Percentiles rank a stretch among this genome's conserved stretches.
Conservation (phyloP, 352 stramenopile genomes). For the Plasmopara halstedii region DNA sequence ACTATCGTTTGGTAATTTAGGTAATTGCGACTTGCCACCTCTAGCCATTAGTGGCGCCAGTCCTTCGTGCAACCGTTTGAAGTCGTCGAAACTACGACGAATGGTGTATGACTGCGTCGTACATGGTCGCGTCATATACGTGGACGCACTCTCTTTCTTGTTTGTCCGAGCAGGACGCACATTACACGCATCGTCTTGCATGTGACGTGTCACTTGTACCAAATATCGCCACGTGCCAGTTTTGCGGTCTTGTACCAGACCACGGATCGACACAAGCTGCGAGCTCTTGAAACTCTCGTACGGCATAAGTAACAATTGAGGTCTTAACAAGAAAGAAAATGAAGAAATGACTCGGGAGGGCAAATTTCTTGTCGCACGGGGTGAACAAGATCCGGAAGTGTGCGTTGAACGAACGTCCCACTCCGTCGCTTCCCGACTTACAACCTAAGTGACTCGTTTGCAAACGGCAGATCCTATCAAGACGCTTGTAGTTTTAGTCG, state of each 20-base stretch:
- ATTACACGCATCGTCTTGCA: conserved; percentile 14
- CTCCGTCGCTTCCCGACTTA: conserved; percentile 4
- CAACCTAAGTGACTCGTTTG: conserved; percentile 10
- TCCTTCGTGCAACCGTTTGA: conserved; percentile 61
- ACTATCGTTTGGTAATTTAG: conserved; percentile 51
- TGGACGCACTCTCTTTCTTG: conserved; percentile 7
- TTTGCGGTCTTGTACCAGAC: conserved; percentile 56
- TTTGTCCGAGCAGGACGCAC: not conserved
- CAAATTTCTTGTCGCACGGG: conserved; percentile 3
- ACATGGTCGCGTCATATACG: conserved; percentile 10
- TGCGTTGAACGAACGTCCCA: conserved; percentile 22
- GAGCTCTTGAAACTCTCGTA: conserved; percentile 74
- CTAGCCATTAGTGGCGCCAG: conserved; percentile 51
- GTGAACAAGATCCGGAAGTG: conserved; percentile 13
- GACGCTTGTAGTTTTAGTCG: conserved; percentile 5
- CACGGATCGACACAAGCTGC: conserved; percentile 55
- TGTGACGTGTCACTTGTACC: conserved; percentile 51
- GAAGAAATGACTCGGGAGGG: conserved; percentile 19
- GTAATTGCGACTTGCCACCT: conserved; percentile 30
- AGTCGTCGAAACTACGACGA: conserved; percentile 63
- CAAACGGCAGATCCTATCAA: too few species aligned
- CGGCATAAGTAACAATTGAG: conserved; percentile 26
- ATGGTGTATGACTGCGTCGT: conserved; percentile 57
- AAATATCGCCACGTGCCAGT: conserved; percentile 68
- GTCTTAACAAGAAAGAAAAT: conserved; percentile 6